Evolutionary conservation across 2,329 filamentous ascomycete species (phyloP).

Genomic region (Alternaria longipes): DNA sequence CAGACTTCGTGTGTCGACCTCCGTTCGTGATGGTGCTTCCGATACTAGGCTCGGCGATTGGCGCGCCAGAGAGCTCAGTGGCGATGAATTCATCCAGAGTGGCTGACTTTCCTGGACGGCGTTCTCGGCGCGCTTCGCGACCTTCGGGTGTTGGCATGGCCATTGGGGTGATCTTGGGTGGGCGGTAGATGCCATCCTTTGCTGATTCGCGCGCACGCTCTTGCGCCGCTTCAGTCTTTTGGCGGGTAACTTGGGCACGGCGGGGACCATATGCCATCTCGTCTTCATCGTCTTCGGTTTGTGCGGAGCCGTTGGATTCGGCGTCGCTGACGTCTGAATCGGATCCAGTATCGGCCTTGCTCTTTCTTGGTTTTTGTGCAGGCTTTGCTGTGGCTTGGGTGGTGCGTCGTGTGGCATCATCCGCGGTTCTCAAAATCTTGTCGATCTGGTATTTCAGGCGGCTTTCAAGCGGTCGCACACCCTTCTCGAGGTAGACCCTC

Average conservation of each 20-base stretch:
- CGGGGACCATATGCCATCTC: slow-evolving; percentile 72
- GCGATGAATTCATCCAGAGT: slow-evolving; percentile 92
- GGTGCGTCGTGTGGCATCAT: slow-evolving; percentile 64
- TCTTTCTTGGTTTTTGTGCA: slow-evolving; percentile 40
- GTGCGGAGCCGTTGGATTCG: slow-evolving; percentile 39
- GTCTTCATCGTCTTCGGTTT: slow-evolving; percentile 57
- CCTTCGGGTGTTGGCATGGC: slow-evolving; percentile 76
- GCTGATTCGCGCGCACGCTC: slow-evolving; percentile 41
- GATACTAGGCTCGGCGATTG: slow-evolving; percentile 86
- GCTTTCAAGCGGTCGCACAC: slow-evolving; percentile 87
- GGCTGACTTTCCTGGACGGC: slow-evolving; percentile 75
- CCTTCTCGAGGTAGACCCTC: slow-evolving; percentile 91
- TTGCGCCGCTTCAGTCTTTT: slow-evolving; percentile 30
- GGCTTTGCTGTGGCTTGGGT: slow-evolving; percentile 36
- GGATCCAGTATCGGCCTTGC: slow-evolving; percentile 49
- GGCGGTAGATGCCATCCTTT: slow-evolving; percentile 80
- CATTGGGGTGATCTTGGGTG: slow-evolving; percentile 87
- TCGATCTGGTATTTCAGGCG: slow-evolving; percentile 96
- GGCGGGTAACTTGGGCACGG: slow-evolving; percentile 56
- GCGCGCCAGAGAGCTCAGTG: slow-evolving; percentile 82
- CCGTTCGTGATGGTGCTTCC: slow-evolving; percentile 85
- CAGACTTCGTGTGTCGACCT: slow-evolving; percentile 81
- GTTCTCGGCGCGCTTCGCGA: slow-evolving; percentile 68
- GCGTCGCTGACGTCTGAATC: slow-evolving; percentile 55
- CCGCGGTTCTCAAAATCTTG: slow-evolving; percentile 87